Base-by-base conservation (phyloP, 2,329 filamentous ascomycete species). In the Aspergillus floridensis region DNA sequence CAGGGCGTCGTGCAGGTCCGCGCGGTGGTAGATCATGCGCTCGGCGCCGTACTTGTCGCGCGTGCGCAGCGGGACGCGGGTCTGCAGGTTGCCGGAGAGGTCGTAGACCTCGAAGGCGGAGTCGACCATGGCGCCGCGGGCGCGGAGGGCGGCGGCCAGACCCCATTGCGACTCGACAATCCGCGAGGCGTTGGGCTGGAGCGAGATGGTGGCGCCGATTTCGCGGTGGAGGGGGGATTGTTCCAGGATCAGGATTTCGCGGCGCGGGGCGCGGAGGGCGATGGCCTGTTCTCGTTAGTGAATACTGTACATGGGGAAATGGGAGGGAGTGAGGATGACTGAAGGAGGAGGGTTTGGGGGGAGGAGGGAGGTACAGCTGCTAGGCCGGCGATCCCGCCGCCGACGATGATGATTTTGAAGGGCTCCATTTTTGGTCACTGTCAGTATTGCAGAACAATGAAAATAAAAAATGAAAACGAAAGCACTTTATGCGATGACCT, bases 361-460 rank as follows among this genome's bases (percentile, higher is more conserved):
- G n/a, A n/a, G n/a, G n/a, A n/a, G n/a, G 22, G 22, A 19, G 29
- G 16, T 47, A 52, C 72, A 4, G 72, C 72, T 32, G 72, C 68
- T 11, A 75, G 63, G 5, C 72, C 72, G 16, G 69, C 72, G 47
- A 75, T 73, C 3, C 72, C 72, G 38, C 70, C 59, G 76, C 83
- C 83, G 5, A 85, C 80, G 52, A 85, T 79, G 32, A 84, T 71
- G 31, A 84, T 79, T 44, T 74, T 76, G 66, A 82, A 67, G 4
- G 58, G 49, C 21, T 60, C 58, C 12, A 54, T 58, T 48, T 35
- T n/a, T n/a, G n/a, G n/a, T n/a, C n/a, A n/a, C n/a, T n/a, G n/a
- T n/a, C n/a, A n/a, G n/a, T n/a, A n/a, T n/a, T n/a, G n/a, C n/a
- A n/a, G n/a, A n/a, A n/a, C n/a, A n/a, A n/a, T n/a, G n/a, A n/a